Evolutionary conservation across 129 eudicot genomes (phyloP), one percentile per base, ranked within the genome.

Genomic region (Escallonia herrerae): DNA sequence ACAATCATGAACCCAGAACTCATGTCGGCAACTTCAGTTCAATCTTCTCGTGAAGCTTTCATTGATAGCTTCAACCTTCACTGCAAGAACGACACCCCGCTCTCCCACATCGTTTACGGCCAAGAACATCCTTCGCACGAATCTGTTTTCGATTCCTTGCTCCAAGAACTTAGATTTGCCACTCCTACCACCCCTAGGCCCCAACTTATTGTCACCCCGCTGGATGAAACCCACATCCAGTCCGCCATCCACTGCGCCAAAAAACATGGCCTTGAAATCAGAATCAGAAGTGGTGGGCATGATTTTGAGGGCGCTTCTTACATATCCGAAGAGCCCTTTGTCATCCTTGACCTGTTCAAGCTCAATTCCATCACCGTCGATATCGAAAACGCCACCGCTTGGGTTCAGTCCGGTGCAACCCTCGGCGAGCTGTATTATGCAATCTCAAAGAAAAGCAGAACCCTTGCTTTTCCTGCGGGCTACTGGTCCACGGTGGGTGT

Each of bases 401-500:
- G 96, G 96, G 91, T 77, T 43, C 78, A 81, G 47, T 77, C 87
- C 0, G 91, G 91, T 9, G 91, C 87, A 2, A 85, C 87, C 0
- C 47, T 69, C 7, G 87, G 91, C 4, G 84, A 85, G 58, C 73
- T 84, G 5, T 84, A 84, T 46, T 88, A 80, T 58, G 72, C 85
- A 72, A 79, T 88, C 54, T 82, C 89, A 0, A 83, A 84, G 46
- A 84, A 84, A 76, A 88, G 87, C 77, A 77, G 75, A 65, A 69
- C 69, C 9, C 85, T 77, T 8, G 96, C 89, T 4, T 75, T 76
- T 41, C 77, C 96, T 0, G 89, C 89, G 2, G 93, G 96, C 11
- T 84, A 84, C 13, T 88, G 96, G 74, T 66, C 89, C 3, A 88
- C 84, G 62, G 71, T 88, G 47, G 96, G 96, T 2, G 65, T 88